Evolutionary conservation across 805 yeast genomes (phyloP).

Genomic region (Kazachstania bromeliacearum): DNA sequence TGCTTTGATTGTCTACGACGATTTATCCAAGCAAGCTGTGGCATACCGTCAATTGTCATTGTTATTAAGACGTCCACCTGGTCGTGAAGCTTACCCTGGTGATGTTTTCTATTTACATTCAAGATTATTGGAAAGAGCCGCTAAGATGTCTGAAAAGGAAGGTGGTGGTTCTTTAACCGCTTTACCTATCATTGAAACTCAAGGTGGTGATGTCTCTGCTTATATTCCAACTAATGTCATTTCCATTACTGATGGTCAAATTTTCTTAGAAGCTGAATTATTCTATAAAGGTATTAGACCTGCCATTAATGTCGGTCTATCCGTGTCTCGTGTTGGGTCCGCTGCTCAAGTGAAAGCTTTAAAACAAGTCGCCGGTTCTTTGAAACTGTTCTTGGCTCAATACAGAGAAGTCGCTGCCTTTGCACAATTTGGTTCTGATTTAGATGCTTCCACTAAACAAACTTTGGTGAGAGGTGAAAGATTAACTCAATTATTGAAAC

Average conservation of each 20-base stretch:
- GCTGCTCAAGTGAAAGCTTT: constrained; percentile 99
- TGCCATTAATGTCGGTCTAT: constrained; percentile 98
- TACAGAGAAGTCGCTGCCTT: constrained; percentile 99
- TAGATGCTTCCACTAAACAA: constrained; percentile 99
- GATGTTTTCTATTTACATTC: constrained; percentile 94
- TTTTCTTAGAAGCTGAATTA: constrained; percentile 97
- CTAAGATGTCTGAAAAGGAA: constrained; percentile 82
- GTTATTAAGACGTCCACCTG: constrained; percentile 94
- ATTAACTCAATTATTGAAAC: constrained; percentile 96
- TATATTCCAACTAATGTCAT: constrained; percentile 96
- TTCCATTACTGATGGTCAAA: constrained; percentile 96
- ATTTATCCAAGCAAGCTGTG: constrained; percentile 98
- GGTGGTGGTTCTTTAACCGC: constrained; percentile 96
- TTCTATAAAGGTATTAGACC: constrained; percentile 99
- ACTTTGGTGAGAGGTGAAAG: constrained; percentile 99
- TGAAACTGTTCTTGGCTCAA: constrained; percentile 99
- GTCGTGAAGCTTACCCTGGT: constrained; percentile 96
- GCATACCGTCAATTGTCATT: constrained; percentile 99
- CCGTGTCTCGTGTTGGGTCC: constrained; percentile 99
- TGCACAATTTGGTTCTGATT: constrained; percentile 99
- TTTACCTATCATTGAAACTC: constrained; percentile 93
- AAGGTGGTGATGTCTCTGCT: constrained; percentile 98
- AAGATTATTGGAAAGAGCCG: constrained; percentile 93
- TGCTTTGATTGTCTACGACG: constrained; percentile 94
- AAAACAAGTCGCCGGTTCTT: constrained; percentile 99